These are phyloP conservation scores for Ophiostoma montium DNA, from an alignment of 2,329 filamentous ascomycete species.

Conservation along the genomic window DNA sequence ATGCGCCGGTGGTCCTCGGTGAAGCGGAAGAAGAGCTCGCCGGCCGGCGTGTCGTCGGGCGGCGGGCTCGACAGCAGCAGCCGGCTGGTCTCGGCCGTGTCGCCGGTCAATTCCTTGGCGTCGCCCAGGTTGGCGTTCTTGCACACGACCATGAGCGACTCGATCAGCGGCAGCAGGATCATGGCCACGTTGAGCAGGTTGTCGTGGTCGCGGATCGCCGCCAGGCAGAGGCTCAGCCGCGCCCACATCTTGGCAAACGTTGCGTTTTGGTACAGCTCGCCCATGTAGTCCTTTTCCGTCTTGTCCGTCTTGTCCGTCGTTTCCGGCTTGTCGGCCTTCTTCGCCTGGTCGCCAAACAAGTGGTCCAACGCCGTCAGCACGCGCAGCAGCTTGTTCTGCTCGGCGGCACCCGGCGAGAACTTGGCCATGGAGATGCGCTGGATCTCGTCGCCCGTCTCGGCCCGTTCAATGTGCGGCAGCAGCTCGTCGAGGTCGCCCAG, in stretches of 20 bases:
- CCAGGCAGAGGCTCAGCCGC: constrained; percentile 78
- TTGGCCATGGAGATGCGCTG: constrained; percentile 88
- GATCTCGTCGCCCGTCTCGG: constrained; percentile 81
- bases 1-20: constrained; percentile 97
- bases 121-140: constrained; percentile 83
- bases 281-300: constrained; percentile 71
- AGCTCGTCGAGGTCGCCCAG: constrained; percentile 73
- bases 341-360: constrained; percentile 71
- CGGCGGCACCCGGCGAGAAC: constrained; percentile 89
- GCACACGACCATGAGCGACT: constrained; percentile 97
- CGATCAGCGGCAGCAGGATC: constrained; percentile 84
- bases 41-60: constrained; percentile 36
- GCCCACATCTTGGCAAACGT: constrained; percentile 87
- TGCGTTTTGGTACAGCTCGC: constrained; percentile 76
- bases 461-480: constrained; percentile 71
- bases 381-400: constrained; percentile 88
- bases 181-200: constrained; percentile 96
- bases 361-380: constrained; percentile 91
- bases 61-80: constrained; percentile 60
- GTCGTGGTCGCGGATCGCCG: constrained; percentile 77
- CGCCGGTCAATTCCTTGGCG: constrained; percentile 22
- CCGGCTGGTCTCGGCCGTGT: constrained; percentile 11
- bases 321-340: constrained; percentile 25
- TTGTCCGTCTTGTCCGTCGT: constrained; percentile 1
- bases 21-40: constrained; percentile 83